Conservation (phyloP, 2,329 filamentous ascomycete species). For the Fusarium sororula region DNA sequence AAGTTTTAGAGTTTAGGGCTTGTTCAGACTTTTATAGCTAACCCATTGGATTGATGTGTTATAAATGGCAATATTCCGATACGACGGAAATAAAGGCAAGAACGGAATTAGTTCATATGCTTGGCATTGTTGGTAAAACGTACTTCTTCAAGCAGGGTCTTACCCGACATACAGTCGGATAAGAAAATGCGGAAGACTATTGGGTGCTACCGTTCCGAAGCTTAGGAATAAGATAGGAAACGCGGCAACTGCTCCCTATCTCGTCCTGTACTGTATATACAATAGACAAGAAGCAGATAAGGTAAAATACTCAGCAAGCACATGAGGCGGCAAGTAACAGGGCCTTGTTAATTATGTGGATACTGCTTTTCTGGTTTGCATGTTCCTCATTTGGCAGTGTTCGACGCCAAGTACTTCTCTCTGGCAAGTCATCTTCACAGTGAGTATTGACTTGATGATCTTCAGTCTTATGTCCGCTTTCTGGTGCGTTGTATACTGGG, state of each 20-base stretch:
- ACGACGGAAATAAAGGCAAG: not conserved
- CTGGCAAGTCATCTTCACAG: not conserved
- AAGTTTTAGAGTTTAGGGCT: too few relatives aligned
- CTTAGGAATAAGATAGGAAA: not conserved
- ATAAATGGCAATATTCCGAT: not conserved
- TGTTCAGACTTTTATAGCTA: rapidly evolving
- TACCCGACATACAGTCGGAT: not conserved
- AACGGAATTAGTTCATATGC: not conserved
- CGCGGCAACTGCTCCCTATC: not conserved
- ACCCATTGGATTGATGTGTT: not conserved
- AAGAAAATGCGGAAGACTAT: not conserved
- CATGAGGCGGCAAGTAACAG: rapidly evolving
- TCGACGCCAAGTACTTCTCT: not conserved
- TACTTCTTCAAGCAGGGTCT: not conserved
- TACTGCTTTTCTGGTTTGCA: not conserved
- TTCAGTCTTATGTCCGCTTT: not conserved
- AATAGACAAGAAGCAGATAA: not conserved
- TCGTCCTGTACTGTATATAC: not conserved
- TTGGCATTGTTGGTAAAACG: not conserved
- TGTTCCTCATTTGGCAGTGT: not conserved
- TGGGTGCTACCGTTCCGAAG: not conserved
- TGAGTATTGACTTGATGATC: not conserved
- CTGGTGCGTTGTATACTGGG: not conserved
- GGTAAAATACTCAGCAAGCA: not conserved
- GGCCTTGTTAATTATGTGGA: not conserved